These are phyloP conservation scores for Fusarium clavum DNA, from an alignment of 2,329 filamentous ascomycete genomes.

Conservation along the genomic window DNA sequence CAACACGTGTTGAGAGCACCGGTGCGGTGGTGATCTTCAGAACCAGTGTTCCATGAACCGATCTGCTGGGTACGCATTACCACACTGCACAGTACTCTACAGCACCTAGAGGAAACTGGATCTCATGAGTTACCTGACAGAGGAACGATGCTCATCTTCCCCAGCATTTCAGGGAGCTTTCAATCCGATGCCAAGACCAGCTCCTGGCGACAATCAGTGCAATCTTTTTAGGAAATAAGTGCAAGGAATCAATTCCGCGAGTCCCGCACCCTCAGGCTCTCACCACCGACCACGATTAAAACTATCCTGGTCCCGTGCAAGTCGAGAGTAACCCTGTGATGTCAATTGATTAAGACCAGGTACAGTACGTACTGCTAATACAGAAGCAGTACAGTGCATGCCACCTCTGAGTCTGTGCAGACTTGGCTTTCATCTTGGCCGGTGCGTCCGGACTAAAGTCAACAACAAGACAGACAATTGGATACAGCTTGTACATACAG, in stretches of 20 bases:
- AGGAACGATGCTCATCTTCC: constrained; percentile 22
- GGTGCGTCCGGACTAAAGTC: constrained; percentile 36
- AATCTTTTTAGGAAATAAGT: constrained; percentile 4
- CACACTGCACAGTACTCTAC: constrained; percentile 12
- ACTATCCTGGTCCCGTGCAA: constrained; percentile 7
- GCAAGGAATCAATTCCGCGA: constrained; percentile 26
- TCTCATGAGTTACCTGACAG: constrained; percentile 9
- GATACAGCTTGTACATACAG: constrained; percentile 2
- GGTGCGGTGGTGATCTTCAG: constrained; percentile 34
- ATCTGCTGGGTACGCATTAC: constrained; percentile 24
- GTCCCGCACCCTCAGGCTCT: not conserved
- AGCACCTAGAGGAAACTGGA: constrained; percentile 22
- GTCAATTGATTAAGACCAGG: constrained; percentile 1
- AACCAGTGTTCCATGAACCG: constrained; percentile 34
- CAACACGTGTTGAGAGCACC: constrained; percentile 30
- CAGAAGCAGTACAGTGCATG: not conserved
- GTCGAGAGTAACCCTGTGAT: constrained; percentile 18
- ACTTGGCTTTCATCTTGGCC: constrained; percentile 41
- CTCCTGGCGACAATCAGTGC: constrained; percentile 17
- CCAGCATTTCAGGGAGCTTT: constrained; percentile 22
- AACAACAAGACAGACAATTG: constrained; percentile 26
- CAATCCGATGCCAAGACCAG: constrained; percentile 25
- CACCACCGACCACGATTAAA: not conserved
- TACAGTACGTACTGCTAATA: constrained; percentile 1
- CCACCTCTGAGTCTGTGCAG: constrained; percentile 20